Percentiles rank a stretch among this genome's conserved stretches.
Evolutionary conservation across 2,329 filamentous ascomycete species (phyloP).

Genomic region (Alternaria gansuensis): DNA sequence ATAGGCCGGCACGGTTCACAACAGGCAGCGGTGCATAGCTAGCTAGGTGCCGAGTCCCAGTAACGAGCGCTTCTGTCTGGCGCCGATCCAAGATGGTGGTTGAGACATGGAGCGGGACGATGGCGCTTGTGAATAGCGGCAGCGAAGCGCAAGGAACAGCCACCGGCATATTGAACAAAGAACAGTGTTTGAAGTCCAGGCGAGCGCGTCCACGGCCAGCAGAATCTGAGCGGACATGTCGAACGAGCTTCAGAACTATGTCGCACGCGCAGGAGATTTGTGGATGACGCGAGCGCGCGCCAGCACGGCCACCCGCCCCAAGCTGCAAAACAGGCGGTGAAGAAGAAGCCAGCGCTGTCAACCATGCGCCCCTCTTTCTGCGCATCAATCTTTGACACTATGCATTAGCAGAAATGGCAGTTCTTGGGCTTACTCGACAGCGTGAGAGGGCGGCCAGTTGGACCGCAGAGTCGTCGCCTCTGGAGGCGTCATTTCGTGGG

Average conservation of each 20-base stretch:
- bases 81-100: constrained; percentile 44
- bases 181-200: constrained; percentile 1
- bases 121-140: constrained; percentile 19
- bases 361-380: constrained; percentile 31
- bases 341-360: constrained; percentile 37
- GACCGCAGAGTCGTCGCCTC: constrained; percentile 1
- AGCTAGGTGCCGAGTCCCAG: constrained; percentile 32
- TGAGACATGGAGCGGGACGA: constrained; percentile 30
- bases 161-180: constrained; percentile 7
- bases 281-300: constrained; percentile 31
- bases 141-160: constrained; percentile 17
- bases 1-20: constrained; percentile 41
- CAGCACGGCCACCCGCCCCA: constrained; percentile 40
- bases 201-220: constrained; percentile 11
- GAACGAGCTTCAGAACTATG: constrained; percentile 25
- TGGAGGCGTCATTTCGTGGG: constrained; percentile 18
- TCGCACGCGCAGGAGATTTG: constrained; percentile 36
- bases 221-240: constrained; percentile 5
- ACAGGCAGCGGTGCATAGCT: constrained; percentile 36
- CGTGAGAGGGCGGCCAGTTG: constrained; percentile 1
- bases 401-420: constrained; percentile 13
- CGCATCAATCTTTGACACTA: constrained; percentile 16
- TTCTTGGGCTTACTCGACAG: not conserved
- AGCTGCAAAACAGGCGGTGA: constrained; percentile 39
- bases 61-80: constrained; percentile 39